Evolutionary conservation across 805 yeast species (phyloP).

Genomic region (Saturnispora mendoncae): DNA sequence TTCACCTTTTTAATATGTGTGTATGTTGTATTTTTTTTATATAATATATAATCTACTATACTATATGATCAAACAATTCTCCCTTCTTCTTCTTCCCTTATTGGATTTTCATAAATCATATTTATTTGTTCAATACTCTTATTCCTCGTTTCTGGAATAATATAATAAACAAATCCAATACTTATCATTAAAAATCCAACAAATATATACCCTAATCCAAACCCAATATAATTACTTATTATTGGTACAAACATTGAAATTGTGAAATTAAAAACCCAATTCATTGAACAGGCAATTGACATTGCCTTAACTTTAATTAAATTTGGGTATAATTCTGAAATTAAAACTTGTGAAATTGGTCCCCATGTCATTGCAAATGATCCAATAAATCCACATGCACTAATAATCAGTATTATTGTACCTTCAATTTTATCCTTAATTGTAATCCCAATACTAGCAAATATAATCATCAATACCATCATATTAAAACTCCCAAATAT

Average conservation of each 20-base stretch:
- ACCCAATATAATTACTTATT: slow-evolving; percentile 52
- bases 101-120: not conserved
- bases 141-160: slow-evolving; percentile 30
- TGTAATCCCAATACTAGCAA: slow-evolving; percentile 47
- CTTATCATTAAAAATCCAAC: slow-evolving; percentile 18
- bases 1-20: slow-evolving; percentile 2
- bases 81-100: no score
- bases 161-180: slow-evolving; percentile 19
- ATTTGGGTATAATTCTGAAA: slow-evolving; percentile 58
- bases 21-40: slow-evolving; percentile 7
- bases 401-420: slow-evolving; percentile 43
- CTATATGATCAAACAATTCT: not conserved
- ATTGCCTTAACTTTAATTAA: slow-evolving; percentile 47
- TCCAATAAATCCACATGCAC: slow-evolving; percentile 50
- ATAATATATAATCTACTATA: not conserved
- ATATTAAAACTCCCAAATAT: slow-evolving; percentile 41
- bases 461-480: slow-evolving; percentile 44
- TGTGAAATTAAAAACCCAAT: slow-evolving; percentile 57
- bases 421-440: slow-evolving; percentile 33
- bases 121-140: slow-evolving; percentile 20
- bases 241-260: slow-evolving; percentile 64
- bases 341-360: slow-evolving; percentile 57
- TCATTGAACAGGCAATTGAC: slow-evolving; percentile 49
- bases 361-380: slow-evolving; percentile 70
- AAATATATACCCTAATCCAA: slow-evolving; percentile 58